Percentiles rank a stretch among this genome's conserved stretches.
Conservation (phyloP, 305 asterid genomes). For the Fraxinus greggii region DNA sequence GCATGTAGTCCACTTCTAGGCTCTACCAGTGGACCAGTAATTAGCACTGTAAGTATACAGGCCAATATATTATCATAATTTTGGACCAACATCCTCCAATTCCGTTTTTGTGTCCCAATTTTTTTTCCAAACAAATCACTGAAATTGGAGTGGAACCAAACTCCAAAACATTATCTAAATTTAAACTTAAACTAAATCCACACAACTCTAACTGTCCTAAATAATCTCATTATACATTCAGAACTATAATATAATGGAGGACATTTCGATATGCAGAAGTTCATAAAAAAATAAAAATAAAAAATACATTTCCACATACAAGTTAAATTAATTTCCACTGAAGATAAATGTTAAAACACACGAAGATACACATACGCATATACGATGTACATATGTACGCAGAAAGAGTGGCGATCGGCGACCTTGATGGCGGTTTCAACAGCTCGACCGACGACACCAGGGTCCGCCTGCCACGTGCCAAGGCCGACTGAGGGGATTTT, state of each 20-base stretch:
- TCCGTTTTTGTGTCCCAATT: background rate
- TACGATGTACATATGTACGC: background rate
- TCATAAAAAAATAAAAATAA: background rate
- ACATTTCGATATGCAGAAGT: background rate
- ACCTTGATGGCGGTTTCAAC: constrained; percentile 78
- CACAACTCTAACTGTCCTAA: background rate
- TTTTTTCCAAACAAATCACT: background rate
- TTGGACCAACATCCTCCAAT: background rate
- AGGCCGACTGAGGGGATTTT: constrained; percentile 76
- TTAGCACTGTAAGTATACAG: background rate
- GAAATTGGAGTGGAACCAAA: background rate
- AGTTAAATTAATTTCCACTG: background rate
- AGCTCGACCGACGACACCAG: constrained; percentile 69
- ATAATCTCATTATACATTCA: background rate
- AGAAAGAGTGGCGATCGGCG: constrained; percentile 1
- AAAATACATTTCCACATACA: background rate
- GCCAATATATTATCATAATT: background rate
- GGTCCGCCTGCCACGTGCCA: constrained; percentile 88
- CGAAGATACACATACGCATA: background rate
- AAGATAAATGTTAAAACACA: background rate
- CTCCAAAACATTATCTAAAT: background rate
- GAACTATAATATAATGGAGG: background rate
- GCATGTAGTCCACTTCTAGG: background rate
- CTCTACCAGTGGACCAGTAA: background rate
- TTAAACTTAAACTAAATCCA: background rate